Percentiles rank a stretch among this genome's conserved stretches.
Conservation (phyloP, 2,329 filamentous ascomycete species). For the Calycina herbarum region DNA sequence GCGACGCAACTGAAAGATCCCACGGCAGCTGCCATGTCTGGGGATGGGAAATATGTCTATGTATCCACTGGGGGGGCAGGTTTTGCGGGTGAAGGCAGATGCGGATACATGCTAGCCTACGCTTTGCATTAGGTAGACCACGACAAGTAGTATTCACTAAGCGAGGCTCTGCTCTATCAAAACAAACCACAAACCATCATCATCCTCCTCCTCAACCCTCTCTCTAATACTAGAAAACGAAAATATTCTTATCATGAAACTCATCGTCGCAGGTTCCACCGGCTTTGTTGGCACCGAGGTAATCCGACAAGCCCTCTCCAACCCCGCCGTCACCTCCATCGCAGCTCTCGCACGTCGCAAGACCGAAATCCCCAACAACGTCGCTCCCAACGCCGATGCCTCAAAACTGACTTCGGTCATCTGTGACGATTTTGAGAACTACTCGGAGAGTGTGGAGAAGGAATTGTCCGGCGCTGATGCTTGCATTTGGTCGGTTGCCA, state of each 20-base stretch:
- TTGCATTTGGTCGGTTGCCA: conserved; percentile 40
- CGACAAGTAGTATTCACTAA: neutral
- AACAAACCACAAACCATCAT: neutral
- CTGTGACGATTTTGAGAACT: conserved; percentile 38
- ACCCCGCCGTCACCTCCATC: conserved; percentile 35
- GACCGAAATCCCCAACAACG: conserved; percentile 19
- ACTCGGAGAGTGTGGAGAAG: conserved; percentile 36
- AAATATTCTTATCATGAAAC: conserved; percentile 36
- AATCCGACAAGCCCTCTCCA: conserved; percentile 38
- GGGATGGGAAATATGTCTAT: conserved; percentile 1
- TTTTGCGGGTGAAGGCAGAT: neutral
- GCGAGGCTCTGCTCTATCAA: neutral
- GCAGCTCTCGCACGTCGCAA: conserved; percentile 35
- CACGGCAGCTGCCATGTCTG: neutral
- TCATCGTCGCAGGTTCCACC: conserved; percentile 39
- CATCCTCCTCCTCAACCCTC: neutral
- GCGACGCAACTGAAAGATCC: neutral
- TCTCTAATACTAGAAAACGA: neutral
- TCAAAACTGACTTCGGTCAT: conserved; percentile 39
- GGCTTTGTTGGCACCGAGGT: conserved; percentile 40
- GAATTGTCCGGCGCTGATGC: conserved; percentile 38
- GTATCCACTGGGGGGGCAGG: conserved; percentile 1
- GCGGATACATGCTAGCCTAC: too few relatives aligned
- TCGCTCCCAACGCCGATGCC: conserved; percentile 7
- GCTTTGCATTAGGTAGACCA: neutral